These are phyloP conservation scores for Sugiyamaella sp. DNA, from an alignment of 1,139 yeast genomes.

Conservation along the genomic window DNA sequence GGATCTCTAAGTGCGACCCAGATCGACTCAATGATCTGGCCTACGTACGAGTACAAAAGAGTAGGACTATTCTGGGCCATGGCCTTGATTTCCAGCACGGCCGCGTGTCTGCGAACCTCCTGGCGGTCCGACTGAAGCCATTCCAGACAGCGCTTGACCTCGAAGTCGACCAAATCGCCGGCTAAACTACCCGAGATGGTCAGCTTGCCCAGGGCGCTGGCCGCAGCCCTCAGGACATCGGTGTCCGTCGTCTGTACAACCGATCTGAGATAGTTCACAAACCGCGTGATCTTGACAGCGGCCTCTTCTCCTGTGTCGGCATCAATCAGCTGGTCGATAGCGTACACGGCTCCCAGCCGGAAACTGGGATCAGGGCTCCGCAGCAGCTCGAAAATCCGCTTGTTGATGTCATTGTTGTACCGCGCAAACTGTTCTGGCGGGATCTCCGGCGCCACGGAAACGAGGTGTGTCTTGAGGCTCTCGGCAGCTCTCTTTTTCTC, in stretches of 20 bases:
- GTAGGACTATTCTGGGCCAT: constrained; percentile 90
- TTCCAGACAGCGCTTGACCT: constrained; percentile 86
- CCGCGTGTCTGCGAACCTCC: constrained; percentile 87
- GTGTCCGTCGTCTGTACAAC: constrained; percentile 81
- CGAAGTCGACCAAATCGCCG: constrained; percentile 90
- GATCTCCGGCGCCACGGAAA: constrained; percentile 70
- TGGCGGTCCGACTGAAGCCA: constrained; percentile 86
- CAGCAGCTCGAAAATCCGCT: constrained; percentile 81
- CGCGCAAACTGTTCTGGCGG: constrained; percentile 79
- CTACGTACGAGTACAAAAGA: constrained; percentile 73
- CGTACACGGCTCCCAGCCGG: constrained; percentile 87
- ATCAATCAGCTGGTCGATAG: constrained; percentile 83
- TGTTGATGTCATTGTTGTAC: constrained; percentile 83
- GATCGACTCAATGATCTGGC: constrained; percentile 75
- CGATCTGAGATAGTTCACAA: constrained; percentile 82
- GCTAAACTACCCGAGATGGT: constrained; percentile 88
- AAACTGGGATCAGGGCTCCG: constrained; percentile 73
- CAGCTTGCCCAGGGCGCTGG: constrained; percentile 80
- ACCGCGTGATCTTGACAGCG: constrained; percentile 86
- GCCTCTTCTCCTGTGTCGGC: constrained; percentile 75
- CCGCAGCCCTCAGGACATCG: constrained; percentile 84
- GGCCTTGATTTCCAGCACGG: constrained; percentile 79
- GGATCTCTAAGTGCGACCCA: constrained; percentile 88
- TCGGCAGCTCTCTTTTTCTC: constrained; percentile 51
- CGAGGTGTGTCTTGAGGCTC: constrained; percentile 67